These are phyloP conservation scores for Rubia peregrina DNA, from an alignment of 305 asterid species.

Conservation along the genomic window DNA sequence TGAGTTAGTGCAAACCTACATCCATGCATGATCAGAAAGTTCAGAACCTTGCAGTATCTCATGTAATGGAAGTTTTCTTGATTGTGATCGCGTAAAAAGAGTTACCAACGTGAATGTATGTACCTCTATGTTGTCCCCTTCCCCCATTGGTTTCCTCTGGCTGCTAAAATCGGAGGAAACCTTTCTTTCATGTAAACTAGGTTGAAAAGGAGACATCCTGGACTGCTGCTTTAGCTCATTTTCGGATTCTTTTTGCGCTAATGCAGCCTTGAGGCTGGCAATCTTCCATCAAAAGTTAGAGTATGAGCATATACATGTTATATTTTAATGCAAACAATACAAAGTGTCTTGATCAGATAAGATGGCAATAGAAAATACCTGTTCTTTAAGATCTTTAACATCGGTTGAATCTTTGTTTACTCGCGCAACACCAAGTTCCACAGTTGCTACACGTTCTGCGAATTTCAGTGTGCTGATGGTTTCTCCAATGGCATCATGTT, in stretches of 20 bases:
- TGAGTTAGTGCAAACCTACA: slow-evolving; percentile 47
- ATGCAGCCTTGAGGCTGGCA: slow-evolving; percentile 71
- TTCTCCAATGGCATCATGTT: slow-evolving; percentile 84
- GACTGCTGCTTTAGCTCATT: slow-evolving; percentile 40
- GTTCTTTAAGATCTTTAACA: slow-evolving; percentile 90
- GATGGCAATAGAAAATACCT: slow-evolving; percentile 36
- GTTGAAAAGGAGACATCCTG: slow-evolving; percentile 36
- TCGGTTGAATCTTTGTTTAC: slow-evolving; percentile 79
- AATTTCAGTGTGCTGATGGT: slow-evolving; percentile 89
- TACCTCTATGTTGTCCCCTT: slow-evolving; percentile 90
- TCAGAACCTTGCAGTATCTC: background rate
- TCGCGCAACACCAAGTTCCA: slow-evolving; percentile 97
- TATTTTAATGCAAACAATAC: background rate
- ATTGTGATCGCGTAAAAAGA: too few relatives aligned
- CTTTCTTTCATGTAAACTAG: slow-evolving; percentile 36
- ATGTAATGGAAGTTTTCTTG: background rate
- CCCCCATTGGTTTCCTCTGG: slow-evolving; percentile 85
- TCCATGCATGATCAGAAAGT: slow-evolving; percentile 15
- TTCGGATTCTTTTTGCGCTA: slow-evolving; percentile 62
- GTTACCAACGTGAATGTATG: background rate
- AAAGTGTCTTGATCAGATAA: background rate
- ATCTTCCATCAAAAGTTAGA: slow-evolving; percentile 49
- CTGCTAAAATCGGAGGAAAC: slow-evolving; percentile 39
- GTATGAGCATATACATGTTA: too few relatives aligned
- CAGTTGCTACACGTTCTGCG: slow-evolving; percentile 97